phyloP scores from a whole-genome alignment of 768 basidiomycete species.

The Mycena rosella region DNA sequence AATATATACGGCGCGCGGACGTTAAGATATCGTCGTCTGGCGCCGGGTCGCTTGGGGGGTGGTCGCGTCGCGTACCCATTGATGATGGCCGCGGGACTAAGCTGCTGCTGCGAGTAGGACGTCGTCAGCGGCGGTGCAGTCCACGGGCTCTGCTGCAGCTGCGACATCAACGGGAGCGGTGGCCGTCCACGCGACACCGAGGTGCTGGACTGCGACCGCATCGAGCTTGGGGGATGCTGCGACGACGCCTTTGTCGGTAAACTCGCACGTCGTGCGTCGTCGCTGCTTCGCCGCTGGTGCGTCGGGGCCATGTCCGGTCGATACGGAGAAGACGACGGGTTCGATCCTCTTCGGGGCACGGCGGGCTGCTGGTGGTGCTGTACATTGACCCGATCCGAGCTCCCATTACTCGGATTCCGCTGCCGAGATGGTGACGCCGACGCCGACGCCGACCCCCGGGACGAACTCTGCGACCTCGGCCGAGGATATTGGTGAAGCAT shows the following conservation, averaged over 20 bases:
- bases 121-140: slow-evolving; percentile 51
- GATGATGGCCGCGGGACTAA: slow-evolving; percentile 27
- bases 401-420: slow-evolving; percentile 50
- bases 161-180: slow-evolving; percentile 40
- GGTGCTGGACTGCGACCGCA: slow-evolving; percentile 29
- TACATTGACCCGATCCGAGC: slow-evolving; percentile 42
- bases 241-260: slow-evolving; percentile 27
- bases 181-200: slow-evolving; percentile 44
- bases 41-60: slow-evolving; percentile 18
- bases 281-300: slow-evolving; percentile 30
- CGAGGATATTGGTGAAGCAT: slow-evolving; percentile 75
- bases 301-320: slow-evolving; percentile 19
- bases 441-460: slow-evolving; percentile 50
- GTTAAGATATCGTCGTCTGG: slow-evolving; percentile 36
- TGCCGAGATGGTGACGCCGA: slow-evolving; percentile 53
- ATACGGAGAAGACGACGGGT: slow-evolving; percentile 21
- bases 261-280: slow-evolving; percentile 30
- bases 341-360: slow-evolving; percentile 32
- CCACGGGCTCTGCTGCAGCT: slow-evolving; percentile 56
- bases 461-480: slow-evolving; percentile 48
- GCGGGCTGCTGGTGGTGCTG: slow-evolving; percentile 27
- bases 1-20: neutral
- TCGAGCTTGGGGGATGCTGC: slow-evolving; percentile 24
- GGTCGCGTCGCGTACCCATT: slow-evolving; percentile 19
- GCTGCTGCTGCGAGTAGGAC: slow-evolving; percentile 37